phyloP scores from a whole-genome alignment of 495 filamentous ascomycete genomes.

The Margaritispora aquatica region DNA sequence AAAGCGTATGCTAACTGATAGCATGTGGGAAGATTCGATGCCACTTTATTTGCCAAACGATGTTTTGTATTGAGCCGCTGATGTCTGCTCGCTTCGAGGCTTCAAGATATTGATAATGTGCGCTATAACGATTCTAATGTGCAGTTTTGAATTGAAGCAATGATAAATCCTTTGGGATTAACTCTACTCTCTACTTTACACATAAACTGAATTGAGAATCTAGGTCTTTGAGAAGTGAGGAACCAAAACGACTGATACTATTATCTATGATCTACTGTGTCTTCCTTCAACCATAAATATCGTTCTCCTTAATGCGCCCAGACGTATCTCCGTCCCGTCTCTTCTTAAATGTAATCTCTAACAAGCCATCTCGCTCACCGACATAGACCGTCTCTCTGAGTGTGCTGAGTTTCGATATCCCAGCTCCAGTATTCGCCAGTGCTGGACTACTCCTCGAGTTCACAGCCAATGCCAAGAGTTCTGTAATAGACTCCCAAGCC shows the following conservation, averaged over 20 bases:
- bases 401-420: constrained; percentile 3
- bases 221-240: too few species aligned
- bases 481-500: constrained; percentile 10
- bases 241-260: too few species aligned
- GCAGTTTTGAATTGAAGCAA: too few species aligned
- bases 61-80: constrained; percentile 2
- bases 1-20: constrained; percentile 19
- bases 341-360: constrained; percentile 8
- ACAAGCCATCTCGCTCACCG: not conserved
- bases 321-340: not conserved
- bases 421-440: constrained; percentile 9
- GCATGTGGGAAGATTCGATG: constrained; percentile 25
- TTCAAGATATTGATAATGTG: too few species aligned
- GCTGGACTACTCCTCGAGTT: constrained; percentile 2
- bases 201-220: too few species aligned
- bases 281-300: constrained; percentile 2
- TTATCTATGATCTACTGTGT: too few species aligned
- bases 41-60: constrained; percentile 13
- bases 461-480: constrained; percentile 8
- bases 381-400: not conserved
- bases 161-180: too few species aligned
- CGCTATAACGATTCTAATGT: too few species aligned
- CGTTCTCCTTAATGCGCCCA: not conserved
- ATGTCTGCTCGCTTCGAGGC: too few species aligned
- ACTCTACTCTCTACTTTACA: too few species aligned